Conservation (phyloP, 257 asterid species). For the Apocynum venetum region DNA sequence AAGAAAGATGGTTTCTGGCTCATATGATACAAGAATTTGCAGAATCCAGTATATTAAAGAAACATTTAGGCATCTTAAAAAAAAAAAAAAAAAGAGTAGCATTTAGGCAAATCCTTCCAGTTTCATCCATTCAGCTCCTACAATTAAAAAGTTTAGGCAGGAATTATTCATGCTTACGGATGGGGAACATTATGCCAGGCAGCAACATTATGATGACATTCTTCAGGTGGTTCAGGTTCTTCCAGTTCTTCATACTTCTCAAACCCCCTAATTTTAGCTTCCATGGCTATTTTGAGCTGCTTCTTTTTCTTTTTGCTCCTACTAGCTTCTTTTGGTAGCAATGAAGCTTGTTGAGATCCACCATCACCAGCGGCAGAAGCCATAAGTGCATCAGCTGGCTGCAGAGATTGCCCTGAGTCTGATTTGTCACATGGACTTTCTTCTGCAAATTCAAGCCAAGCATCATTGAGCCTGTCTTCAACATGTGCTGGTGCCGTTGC, state of each 20-base stretch:
- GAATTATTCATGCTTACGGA: slow-evolving; percentile 56
- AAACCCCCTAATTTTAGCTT: slow-evolving; percentile 83
- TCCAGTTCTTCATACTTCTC: slow-evolving; percentile 64
- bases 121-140: neutral
- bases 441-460: slow-evolving; percentile 97
- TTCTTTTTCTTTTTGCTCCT: slow-evolving; percentile 61
- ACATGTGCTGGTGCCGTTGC: slow-evolving; percentile 99
- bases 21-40: neutral
- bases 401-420: slow-evolving; percentile 37
- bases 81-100: neutral
- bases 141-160: neutral
- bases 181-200: slow-evolving; percentile 98
- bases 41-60: neutral
- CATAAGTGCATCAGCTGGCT: slow-evolving; percentile 57
- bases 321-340: slow-evolving; percentile 35
- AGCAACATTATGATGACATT: slow-evolving; percentile 76
- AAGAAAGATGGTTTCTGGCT: neutral
- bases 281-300: slow-evolving; percentile 70
- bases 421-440: slow-evolving; percentile 56
- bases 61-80: too few species aligned
- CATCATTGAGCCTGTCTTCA: slow-evolving; percentile 91
- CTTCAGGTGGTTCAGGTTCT: slow-evolving; percentile 53
- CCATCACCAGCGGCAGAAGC: slow-evolving; percentile 69
- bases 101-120: neutral
- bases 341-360: slow-evolving; percentile 58